phyloP scores from a whole-genome alignment of 163 green algal genomes.

The Chlamydomonas reinhardtii region DNA sequence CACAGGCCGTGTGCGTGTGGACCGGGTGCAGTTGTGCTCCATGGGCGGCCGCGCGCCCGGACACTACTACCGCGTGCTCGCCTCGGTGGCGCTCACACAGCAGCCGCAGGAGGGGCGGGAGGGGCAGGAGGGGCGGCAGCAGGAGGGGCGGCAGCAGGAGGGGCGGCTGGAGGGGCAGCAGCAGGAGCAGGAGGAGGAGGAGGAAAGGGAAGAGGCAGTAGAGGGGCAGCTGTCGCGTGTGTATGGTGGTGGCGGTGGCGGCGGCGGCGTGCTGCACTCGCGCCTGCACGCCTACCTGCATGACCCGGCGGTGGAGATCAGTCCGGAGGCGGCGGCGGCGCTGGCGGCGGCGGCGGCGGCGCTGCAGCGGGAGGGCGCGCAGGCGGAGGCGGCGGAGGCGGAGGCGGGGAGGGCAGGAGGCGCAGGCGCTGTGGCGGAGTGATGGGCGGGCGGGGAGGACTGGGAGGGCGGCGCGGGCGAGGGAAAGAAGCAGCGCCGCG shows the following conservation, averaged over 20 bases:
- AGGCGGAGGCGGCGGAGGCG: too few relatives aligned
- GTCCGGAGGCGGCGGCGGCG: neutral
- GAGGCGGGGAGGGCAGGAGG: too few relatives aligned
- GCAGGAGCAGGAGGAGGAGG: too few relatives aligned
- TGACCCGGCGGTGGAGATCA: too few relatives aligned
- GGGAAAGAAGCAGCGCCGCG: too few relatives aligned
- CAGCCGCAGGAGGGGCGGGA: neutral
- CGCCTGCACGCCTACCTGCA: too few relatives aligned
- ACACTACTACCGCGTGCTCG: slow-evolving; percentile 37
- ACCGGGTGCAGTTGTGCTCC: slow-evolving; percentile 38
- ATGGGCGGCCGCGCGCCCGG: slow-evolving; percentile 17
- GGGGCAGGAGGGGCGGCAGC: neutral
- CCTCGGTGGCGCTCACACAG: slow-evolving; percentile 6
- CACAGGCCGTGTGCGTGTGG: slow-evolving; percentile 3
- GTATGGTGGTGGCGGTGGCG: too few relatives aligned
- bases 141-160: neutral
- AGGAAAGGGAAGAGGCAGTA: too few relatives aligned
- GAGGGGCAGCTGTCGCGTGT: too few relatives aligned
- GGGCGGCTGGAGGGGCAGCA: neutral
- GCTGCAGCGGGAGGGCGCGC: neutral
- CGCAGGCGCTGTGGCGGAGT: too few relatives aligned
- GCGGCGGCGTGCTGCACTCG: too few relatives aligned
- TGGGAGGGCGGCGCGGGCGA: neutral
- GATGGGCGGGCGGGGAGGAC: too few relatives aligned
- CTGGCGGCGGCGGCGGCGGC: neutral